Evolutionary conservation across 495 filamentous ascomycete species (phyloP).

Genomic region (Podospora bellae-mahoneyi): DNA sequence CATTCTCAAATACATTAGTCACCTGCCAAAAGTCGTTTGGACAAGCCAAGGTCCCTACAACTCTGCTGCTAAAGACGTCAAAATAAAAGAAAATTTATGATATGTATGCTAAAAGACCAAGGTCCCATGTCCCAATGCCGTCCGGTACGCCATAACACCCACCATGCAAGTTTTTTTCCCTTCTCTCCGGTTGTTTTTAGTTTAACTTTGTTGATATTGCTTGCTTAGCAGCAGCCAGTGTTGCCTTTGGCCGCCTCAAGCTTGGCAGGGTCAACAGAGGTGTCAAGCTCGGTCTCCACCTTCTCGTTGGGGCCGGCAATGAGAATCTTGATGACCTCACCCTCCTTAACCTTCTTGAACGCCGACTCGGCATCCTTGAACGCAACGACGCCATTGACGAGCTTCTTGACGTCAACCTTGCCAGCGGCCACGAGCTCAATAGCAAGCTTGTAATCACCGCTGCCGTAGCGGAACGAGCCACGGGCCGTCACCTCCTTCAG

Average conservation of each 20-base stretch:
- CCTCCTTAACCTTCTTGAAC: conserved; percentile 71
- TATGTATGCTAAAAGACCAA: neutral
- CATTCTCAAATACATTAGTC: too few relatives aligned
- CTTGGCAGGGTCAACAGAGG: conserved; percentile 24
- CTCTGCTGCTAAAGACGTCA: neutral
- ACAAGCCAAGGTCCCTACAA: neutral
- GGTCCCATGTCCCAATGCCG: conserved; percentile 8
- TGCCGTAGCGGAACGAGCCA: conserved; percentile 79
- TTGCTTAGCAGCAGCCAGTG: conserved; percentile 28
- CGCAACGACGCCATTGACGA: conserved; percentile 65
- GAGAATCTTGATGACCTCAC: conserved; percentile 79
- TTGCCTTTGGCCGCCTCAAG: conserved; percentile 17
- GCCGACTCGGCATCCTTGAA: conserved; percentile 74
- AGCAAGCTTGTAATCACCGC: conserved; percentile 76
- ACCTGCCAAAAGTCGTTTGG: too few relatives aligned
- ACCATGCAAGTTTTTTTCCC: neutral
- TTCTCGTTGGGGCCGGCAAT: conserved; percentile 68
- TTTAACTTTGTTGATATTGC: neutral
- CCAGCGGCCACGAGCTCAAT: conserved; percentile 63
- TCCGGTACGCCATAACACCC: neutral
- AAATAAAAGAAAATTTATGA: neutral
- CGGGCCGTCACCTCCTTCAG: conserved; percentile 77
- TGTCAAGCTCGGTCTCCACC: conserved; percentile 27
- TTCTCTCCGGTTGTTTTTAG: neutral
- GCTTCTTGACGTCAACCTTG: conserved; percentile 64